Conservation (phyloP, 2,329 filamentous ascomycete species). For the Aureobasidium namibiae region DNA sequence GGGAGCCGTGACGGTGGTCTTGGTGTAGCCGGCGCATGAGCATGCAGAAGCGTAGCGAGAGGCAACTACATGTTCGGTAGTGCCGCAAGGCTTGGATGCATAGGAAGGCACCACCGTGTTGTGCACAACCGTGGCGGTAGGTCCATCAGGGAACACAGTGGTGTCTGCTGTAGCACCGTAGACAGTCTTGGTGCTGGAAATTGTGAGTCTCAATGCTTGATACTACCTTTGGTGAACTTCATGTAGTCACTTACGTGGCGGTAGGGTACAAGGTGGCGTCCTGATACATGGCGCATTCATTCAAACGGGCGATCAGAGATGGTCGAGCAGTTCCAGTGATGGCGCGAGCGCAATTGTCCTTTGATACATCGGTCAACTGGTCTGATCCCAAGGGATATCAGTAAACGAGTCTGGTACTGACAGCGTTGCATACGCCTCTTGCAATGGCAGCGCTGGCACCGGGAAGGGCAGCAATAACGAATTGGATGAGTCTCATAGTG, state of each 20-base stretch:
- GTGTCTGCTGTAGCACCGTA: background rate
- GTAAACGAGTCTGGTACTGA: background rate
- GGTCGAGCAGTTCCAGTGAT: background rate
- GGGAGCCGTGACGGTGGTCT: background rate
- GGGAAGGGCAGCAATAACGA: background rate
- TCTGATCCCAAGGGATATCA: background rate
- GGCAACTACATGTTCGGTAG: background rate
- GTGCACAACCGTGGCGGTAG: background rate
- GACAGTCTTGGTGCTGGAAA: background rate
- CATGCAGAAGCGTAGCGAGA: background rate
- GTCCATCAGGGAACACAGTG: background rate
- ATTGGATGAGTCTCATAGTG: background rate
- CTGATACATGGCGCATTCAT: background rate
- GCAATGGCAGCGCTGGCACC: background rate
- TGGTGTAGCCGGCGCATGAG: background rate
- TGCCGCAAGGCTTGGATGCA: background rate
- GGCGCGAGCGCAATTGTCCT: background rate
- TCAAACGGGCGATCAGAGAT: background rate
- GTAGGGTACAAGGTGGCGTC: background rate
- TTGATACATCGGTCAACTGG: background rate
- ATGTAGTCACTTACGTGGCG: background rate
- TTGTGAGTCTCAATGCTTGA: too few species aligned
- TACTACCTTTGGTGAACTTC: background rate
- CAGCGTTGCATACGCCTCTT: background rate
- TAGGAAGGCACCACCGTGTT: background rate